Evolutionary conservation across 2,329 filamentous ascomycete species (phyloP), one percentile per base, ranked within the genome.

Genomic region (Phialocephala sp.): DNA sequence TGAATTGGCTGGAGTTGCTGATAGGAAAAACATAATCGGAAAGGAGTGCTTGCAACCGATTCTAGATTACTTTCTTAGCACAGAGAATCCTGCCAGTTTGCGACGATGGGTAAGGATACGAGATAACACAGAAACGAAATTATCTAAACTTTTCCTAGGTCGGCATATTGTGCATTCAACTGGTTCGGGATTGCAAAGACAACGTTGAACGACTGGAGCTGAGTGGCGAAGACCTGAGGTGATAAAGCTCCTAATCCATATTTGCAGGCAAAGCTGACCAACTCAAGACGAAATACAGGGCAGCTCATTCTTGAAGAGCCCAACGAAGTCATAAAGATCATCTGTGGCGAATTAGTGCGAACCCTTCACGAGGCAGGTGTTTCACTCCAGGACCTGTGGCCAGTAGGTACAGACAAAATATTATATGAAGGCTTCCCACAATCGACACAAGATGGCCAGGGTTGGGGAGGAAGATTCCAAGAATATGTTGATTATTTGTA

Each of bases 141-240:
- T 18, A 54, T 56, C 62, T 55, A 60, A 54, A n/a, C 41, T 11
- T 50, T 32, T n/a, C 24, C 67, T 2, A 71, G 62, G 24, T 69
- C 52, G 74, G 75, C 0, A 66, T 74, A 24, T 57, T 76, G n/a
- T 68, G 69, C 52, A 60, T 71, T n/a, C 68, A 75, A 52, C 66
- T 76, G 8, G 24, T 75, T 12, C 64, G 63, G 35, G 69, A 55
- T 6, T 70, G 60, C 6, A 36, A 67, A 1, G 55, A 55, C 4
- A 75, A 73, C 54, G 41, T 61, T 24, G 20, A 65, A 0, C 63
- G 41, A 36, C 57, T 74, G 9, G 65, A 71, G 59, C n/a, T 67
- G 4, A 58, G 66, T 8, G 55, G 67, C 2, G 74, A 75, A 24
- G 60, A 70, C 6, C 43, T 57, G 11, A 72, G 70, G 74, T 74